A percentile compares a stretch with the other conserved stretches of the same genome.
Evolutionary conservation across 805 yeast genomes (phyloP).

Genomic region (Naumovozyma castellii): DNA sequence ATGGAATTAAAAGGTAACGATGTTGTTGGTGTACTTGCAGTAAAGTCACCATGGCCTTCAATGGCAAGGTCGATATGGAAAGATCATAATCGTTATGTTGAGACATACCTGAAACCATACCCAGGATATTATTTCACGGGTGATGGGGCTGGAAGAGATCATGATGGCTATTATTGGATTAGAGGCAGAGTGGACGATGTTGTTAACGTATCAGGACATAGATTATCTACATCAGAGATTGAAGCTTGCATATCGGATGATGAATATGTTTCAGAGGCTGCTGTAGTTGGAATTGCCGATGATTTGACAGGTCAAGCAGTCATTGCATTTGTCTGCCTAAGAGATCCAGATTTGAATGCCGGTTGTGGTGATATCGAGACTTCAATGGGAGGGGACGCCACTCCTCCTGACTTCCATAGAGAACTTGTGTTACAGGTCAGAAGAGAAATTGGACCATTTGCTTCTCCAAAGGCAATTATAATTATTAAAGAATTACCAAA

Average conservation of each 20-base stretch:
- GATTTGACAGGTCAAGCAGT: slow-evolving; percentile 98
- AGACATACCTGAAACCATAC: slow-evolving; percentile 88
- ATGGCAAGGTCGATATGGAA: slow-evolving; percentile 93
- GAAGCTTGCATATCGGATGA: slow-evolving; percentile 84
- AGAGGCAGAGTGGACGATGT: slow-evolving; percentile 98
- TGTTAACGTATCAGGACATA: slow-evolving; percentile 94
- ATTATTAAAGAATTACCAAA: slow-evolving; percentile 90
- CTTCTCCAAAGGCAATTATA: slow-evolving; percentile 79
- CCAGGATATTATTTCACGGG: slow-evolving; percentile 94
- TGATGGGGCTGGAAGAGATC: slow-evolving; percentile 97
- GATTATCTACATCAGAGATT: slow-evolving; percentile 94
- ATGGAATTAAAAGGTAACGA: slow-evolving; percentile 75
- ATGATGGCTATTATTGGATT: slow-evolving; percentile 95
- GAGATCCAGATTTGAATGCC: slow-evolving; percentile 31
- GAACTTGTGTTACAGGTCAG: slow-evolving; percentile 78
- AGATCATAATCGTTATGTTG: slow-evolving; percentile 77
- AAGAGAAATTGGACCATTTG: slow-evolving; percentile 51
- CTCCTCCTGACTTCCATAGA: slow-evolving; percentile 36
- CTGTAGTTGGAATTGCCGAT: slow-evolving; percentile 93
- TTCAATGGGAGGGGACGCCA: slow-evolving; percentile 10
- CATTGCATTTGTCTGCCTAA: slow-evolving; percentile 85
- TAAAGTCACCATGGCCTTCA: slow-evolving; percentile 91
- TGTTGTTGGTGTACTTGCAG: slow-evolving; percentile 93
- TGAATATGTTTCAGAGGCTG: slow-evolving; percentile 77
- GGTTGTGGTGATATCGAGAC: slow-evolving; percentile 24